Conservation (phyloP, 2,329 filamentous ascomycete genomes). For the Xylaria sp. region DNA sequence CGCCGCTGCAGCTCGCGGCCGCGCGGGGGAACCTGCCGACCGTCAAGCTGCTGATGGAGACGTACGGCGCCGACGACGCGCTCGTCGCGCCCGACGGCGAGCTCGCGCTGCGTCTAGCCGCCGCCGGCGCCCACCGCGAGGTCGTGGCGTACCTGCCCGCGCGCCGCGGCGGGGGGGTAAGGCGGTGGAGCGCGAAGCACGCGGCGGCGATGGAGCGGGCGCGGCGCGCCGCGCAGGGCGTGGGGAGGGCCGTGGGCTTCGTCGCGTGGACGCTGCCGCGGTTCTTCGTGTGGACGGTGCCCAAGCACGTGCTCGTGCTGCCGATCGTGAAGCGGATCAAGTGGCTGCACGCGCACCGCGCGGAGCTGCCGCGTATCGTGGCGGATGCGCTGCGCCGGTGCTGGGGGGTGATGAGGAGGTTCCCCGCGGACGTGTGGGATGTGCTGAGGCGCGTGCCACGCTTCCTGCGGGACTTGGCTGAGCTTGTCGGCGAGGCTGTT, state of each 20-base stretch:
- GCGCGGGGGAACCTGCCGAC: not conserved
- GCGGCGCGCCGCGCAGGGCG: not conserved
- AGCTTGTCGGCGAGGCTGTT: not conserved
- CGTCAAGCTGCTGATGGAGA: constrained; percentile 5
- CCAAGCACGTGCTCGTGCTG: not conserved
- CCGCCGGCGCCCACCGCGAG: not conserved
- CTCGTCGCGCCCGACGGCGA: constrained; percentile 1
- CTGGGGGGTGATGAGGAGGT: not conserved
- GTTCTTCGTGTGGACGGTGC: not conserved
- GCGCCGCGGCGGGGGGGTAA: constrained; percentile 1
- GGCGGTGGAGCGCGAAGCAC: not conserved
- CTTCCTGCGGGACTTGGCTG: not conserved
- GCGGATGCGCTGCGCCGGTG: not conserved
- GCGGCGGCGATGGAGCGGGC: not conserved
- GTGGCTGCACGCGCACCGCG: not conserved
- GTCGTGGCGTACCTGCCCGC: constrained; percentile 1
- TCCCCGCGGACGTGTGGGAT: not conserved
- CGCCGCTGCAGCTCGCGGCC: constrained; percentile 4
- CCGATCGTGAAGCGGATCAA: not conserved
- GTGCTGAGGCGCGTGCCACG: not conserved
- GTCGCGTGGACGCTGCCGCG: not conserved
- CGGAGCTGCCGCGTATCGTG: not conserved
- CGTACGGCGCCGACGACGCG: not conserved
- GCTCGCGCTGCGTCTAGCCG: constrained; percentile 5
- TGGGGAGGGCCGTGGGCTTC: not conserved